A percentile compares a stretch with the other conserved stretches of the same genome.
phyloP scores from a whole-genome alignment of 2,329 filamentous ascomycete species.

The Cytospora chrysosperma region DNA sequence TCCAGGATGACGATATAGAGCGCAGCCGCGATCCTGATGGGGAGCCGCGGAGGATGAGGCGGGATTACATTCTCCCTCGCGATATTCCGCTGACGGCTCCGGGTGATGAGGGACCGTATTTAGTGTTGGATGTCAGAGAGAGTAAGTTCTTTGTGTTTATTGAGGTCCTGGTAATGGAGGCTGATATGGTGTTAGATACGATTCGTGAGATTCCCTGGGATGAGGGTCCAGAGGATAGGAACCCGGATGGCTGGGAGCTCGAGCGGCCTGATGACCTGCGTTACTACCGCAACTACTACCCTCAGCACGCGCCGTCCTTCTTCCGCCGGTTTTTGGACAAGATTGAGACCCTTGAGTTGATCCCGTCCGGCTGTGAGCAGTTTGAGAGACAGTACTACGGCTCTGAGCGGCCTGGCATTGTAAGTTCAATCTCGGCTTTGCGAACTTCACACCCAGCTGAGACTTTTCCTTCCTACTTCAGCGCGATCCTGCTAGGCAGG shows the following conservation, averaged over 20 bases:
- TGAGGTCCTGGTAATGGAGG: background rate
- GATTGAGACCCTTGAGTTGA: background rate
- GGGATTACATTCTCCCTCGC: background rate
- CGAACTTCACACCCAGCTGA: background rate
- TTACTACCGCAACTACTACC: background rate
- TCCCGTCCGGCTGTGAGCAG: background rate
- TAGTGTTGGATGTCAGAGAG: background rate
- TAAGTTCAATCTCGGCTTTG: background rate
- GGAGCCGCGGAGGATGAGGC: background rate
- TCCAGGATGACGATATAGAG: background rate
- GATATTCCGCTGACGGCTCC: background rate
- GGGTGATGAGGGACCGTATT: background rate
- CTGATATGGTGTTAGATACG: background rate
- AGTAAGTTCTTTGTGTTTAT: background rate
- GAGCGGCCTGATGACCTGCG: background rate
- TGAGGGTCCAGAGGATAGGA: background rate
- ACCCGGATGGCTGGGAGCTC: background rate
- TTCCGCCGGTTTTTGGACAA: background rate
- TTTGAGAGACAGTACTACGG: conserved; percentile 1
- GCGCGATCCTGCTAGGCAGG: background rate
- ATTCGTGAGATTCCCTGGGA: background rate
- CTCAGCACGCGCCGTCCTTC: background rate
- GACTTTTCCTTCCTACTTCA: background rate
- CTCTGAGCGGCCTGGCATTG: background rate
- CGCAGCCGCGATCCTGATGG: background rate